Percentiles rank a stretch among this genome's conserved stretches.
Conservation (phyloP, 108 stramenopile species). For the Cyclostephanos invisitatus region DNA sequence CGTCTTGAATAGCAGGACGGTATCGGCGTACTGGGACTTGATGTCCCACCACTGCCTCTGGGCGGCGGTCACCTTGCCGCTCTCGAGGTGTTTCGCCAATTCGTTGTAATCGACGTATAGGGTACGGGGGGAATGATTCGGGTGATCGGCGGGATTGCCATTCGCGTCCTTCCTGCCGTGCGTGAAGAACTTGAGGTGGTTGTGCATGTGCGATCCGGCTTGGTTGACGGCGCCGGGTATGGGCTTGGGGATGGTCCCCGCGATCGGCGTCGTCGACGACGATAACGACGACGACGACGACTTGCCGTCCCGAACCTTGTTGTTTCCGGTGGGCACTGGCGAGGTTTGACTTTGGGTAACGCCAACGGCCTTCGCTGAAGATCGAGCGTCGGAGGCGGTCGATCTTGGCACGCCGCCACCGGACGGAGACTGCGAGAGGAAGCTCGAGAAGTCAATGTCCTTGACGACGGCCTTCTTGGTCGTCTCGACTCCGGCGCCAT, state of each 20-base stretch:
- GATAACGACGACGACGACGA: not conserved
- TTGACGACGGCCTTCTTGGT: not conserved
- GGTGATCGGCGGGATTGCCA: slow-evolving; percentile 60
- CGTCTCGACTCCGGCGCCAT: slow-evolving; percentile 5
- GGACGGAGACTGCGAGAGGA: slow-evolving; percentile 23
- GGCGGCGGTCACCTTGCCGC: slow-evolving; percentile 79
- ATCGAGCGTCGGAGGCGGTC: not conserved
- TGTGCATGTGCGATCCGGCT: slow-evolving; percentile 88
- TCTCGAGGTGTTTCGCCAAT: slow-evolving; percentile 31
- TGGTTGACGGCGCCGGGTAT: slow-evolving; percentile 20
- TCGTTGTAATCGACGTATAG: slow-evolving; percentile 68
- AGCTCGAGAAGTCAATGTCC: slow-evolving; percentile 29
- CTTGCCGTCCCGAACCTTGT: not conserved
- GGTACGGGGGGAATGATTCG: slow-evolving; percentile 89
- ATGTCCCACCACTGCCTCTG: slow-evolving; percentile 98
- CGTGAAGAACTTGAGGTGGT: slow-evolving; percentile 80
- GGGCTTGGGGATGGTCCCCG: slow-evolving; percentile 21
- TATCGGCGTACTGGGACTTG: slow-evolving; percentile 95
- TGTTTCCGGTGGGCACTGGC: slow-evolving; percentile 4
- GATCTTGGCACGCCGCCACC: not conserved
- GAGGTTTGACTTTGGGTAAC: not conserved
- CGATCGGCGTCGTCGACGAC: slow-evolving; percentile 8
- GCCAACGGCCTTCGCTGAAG: not conserved
- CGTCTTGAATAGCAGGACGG: slow-evolving; percentile 97
- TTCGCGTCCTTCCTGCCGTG: slow-evolving; percentile 69